Evolutionary conservation across 305 asterid species (phyloP).

Genomic region (Fraxinus velutina): DNA sequence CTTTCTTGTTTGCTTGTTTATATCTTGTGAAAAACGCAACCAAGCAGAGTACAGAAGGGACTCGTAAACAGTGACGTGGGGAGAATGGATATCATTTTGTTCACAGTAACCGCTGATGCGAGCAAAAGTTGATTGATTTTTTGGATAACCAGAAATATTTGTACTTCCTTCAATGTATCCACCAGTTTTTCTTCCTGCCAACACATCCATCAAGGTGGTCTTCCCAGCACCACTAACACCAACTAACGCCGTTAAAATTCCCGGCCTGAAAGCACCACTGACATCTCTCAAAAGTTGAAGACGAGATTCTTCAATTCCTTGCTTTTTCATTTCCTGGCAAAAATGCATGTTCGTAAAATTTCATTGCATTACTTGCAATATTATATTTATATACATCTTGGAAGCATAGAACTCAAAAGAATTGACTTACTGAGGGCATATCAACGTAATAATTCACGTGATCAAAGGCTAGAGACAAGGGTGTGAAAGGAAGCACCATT

Average conservation of each 20-base stretch:
- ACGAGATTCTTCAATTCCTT: conserved; percentile 65
- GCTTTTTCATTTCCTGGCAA: conserved; percentile 74
- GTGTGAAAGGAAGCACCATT: conserved; percentile 92
- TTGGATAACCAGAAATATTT: conserved; percentile 76
- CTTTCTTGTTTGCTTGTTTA: conserved; percentile 53
- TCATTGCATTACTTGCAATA: conserved; percentile 1
- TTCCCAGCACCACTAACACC: conserved; percentile 98
- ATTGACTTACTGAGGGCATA: conserved; percentile 82
- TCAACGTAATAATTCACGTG: conserved; percentile 83
- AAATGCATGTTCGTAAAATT: background rate
- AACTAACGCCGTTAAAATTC: conserved; percentile 85
- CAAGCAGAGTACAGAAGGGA: conserved; percentile 89
- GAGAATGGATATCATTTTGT: conserved; percentile 91
- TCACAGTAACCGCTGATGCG: conserved; percentile 92
- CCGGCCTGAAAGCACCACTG: conserved; percentile 90
- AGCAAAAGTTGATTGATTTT: conserved; percentile 84
- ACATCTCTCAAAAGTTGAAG: conserved; percentile 76
- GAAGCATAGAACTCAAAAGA: background rate
- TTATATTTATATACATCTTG: background rate
- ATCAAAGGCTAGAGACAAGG: conserved; percentile 72
- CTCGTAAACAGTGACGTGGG: conserved; percentile 80
- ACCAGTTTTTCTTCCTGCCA: conserved; percentile 92
- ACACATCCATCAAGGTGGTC: conserved; percentile 92
- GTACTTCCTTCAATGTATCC: conserved; percentile 77
- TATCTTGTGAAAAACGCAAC: conserved; percentile 83